Evolutionary conservation across 2,329 filamentous ascomycete species (phyloP).

Genomic region (Cercospora brassicicola): DNA sequence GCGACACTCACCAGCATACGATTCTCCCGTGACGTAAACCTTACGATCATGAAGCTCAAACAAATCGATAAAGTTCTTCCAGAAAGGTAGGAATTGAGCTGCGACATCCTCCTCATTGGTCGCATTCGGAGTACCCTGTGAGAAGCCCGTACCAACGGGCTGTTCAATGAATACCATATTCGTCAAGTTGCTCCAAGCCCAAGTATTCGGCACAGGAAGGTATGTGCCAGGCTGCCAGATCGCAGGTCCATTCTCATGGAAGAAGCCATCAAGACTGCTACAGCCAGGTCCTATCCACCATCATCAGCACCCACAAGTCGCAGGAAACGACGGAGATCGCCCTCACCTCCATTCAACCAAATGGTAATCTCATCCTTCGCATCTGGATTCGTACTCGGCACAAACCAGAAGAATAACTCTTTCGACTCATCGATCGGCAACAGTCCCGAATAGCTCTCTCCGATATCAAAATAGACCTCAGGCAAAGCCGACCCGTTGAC

Average conservation of each 20-base stretch:
- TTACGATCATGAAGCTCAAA: slow-evolving; percentile 53
- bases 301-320: slow-evolving; percentile 3
- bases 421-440: slow-evolving; percentile 32
- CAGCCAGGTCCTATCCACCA: slow-evolving; percentile 29
- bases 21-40: slow-evolving; percentile 42
- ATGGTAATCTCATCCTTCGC: slow-evolving; percentile 44
- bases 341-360: slow-evolving; percentile 25
- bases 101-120: slow-evolving; percentile 45
- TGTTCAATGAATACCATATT: slow-evolving; percentile 70
- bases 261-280: slow-evolving; percentile 23
- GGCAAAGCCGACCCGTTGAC: slow-evolving; percentile 34
- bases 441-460: slow-evolving; percentile 38
- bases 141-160: slow-evolving; percentile 52
- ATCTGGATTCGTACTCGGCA: slow-evolving; percentile 47
- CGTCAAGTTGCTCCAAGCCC: slow-evolving; percentile 61
- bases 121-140: slow-evolving; percentile 45
- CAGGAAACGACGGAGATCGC: slow-evolving; percentile 31
- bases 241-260: slow-evolving; percentile 36
- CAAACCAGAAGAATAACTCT: slow-evolving; percentile 52
- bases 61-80: slow-evolving; percentile 53
- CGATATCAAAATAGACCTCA: slow-evolving; percentile 37
- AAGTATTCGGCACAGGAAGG: slow-evolving; percentile 46
- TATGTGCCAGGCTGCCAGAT: slow-evolving; percentile 46
- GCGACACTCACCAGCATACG: slow-evolving; percentile 18
- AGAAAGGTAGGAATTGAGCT: slow-evolving; percentile 47